Conservation (phyloP, 2,329 filamentous ascomycete genomes). For the Nigrospora oryzae region DNA sequence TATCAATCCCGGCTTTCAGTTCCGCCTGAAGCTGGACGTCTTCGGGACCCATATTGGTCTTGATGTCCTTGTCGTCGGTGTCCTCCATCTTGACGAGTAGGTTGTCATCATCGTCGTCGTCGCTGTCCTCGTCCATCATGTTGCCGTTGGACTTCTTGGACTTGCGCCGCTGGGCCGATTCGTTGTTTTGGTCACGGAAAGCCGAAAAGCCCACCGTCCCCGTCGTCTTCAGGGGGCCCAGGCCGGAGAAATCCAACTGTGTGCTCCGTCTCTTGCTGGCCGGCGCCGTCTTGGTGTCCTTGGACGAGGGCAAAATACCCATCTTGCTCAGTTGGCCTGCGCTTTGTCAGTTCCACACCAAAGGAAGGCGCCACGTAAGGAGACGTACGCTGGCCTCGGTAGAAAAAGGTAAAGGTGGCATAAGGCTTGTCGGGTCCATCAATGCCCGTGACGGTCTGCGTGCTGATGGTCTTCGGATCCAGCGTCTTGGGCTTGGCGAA, state of each 20-base stretch:
- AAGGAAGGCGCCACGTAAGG: background rate
- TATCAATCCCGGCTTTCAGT: slow-evolving; percentile 70
- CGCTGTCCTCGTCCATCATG: slow-evolving; percentile 59
- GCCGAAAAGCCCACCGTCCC: slow-evolving; percentile 85
- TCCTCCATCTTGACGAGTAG: slow-evolving; percentile 59
- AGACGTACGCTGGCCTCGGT: slow-evolving; percentile 81
- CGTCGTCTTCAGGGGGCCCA: slow-evolving; percentile 76
- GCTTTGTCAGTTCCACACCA: slow-evolving; percentile 9
- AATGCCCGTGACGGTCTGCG: slow-evolving; percentile 97
- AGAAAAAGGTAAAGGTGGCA: slow-evolving; percentile 95
- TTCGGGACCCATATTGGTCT: slow-evolving; percentile 55
- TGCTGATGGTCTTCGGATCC: slow-evolving; percentile 95
- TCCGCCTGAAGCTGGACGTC: slow-evolving; percentile 67
- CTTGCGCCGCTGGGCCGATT: slow-evolving; percentile 48
- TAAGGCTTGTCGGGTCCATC: slow-evolving; percentile 95
- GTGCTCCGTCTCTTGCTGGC: slow-evolving; percentile 71
- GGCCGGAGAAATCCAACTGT: slow-evolving; percentile 75
- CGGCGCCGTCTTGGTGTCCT: slow-evolving; percentile 52
- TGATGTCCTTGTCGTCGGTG: slow-evolving; percentile 51
- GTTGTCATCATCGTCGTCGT: slow-evolving; percentile 59
- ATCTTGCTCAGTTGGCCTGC: slow-evolving; percentile 93
- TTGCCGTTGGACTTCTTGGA: slow-evolving; percentile 53
- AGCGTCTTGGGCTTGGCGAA: slow-evolving; percentile 95
- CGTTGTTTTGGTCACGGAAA: slow-evolving; percentile 65
- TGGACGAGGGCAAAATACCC: slow-evolving; percentile 69